Evolutionary conservation across 2,329 filamentous ascomycete species (phyloP).

Genomic region (Coleophoma cylindrospora): DNA sequence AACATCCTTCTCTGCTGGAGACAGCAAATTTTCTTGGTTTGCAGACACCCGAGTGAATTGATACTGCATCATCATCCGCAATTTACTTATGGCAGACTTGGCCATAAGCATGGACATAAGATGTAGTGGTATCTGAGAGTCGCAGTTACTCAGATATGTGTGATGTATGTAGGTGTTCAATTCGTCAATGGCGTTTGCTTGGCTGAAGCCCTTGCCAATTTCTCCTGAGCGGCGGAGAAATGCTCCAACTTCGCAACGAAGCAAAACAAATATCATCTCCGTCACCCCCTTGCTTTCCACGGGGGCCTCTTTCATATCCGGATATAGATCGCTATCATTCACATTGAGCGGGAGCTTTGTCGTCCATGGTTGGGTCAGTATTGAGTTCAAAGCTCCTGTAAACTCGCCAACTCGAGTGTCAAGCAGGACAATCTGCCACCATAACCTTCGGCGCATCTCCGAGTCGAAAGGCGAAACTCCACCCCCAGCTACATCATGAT

Average conservation of each 20-base stretch:
- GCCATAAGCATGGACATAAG: constrained; percentile 14
- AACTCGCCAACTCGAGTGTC: constrained; percentile 52
- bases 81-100: constrained; percentile 8
- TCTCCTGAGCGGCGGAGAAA: not conserved
- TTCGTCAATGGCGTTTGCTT: constrained; percentile 4
- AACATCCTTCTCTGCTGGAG: constrained; percentile 8
- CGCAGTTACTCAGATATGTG: constrained; percentile 33
- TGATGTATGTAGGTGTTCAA: constrained; percentile 32
- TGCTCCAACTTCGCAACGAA: constrained; percentile 26
- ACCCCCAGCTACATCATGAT: constrained; percentile 31
- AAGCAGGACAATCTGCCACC: constrained; percentile 59
- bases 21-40: constrained; percentile 5
- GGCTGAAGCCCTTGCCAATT: not conserved
- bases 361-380: constrained; percentile 37
- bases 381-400: constrained; percentile 41
- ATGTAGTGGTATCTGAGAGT: constrained; percentile 32
- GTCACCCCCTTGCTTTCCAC: constrained; percentile 34
- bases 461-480: constrained; percentile 43
- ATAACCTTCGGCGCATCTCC: constrained; percentile 55
- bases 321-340: constrained; percentile 46
- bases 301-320: constrained; percentile 34
- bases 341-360: constrained; percentile 45
- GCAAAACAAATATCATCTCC: constrained; percentile 37
- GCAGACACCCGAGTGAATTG: constrained; percentile 7
- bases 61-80: constrained; percentile 15